phyloP scores from a whole-genome alignment of 345 rosid species.

The Triadica sebifera region DNA sequence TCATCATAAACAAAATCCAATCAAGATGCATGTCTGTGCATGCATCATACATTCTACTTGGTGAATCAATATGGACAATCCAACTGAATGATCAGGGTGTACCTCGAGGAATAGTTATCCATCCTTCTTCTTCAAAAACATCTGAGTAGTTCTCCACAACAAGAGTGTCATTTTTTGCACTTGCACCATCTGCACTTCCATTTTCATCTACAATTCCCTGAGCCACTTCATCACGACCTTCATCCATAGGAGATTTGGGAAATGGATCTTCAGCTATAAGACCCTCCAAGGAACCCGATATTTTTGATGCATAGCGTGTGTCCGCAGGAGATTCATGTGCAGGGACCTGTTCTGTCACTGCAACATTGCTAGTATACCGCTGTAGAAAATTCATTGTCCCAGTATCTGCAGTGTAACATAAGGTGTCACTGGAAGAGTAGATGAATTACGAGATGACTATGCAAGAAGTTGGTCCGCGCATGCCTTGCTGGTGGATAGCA shows the following conservation, averaged over 20 bases:
- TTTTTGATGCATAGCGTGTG: constrained; percentile 32
- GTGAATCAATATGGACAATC: not conserved
- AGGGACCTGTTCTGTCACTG: constrained; percentile 40
- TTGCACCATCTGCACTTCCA: constrained; percentile 31
- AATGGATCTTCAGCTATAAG: constrained; percentile 66
- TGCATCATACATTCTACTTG: not conserved
- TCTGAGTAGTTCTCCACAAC: constrained; percentile 53
- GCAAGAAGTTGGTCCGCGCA: not conserved
- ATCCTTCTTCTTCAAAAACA: constrained; percentile 89
- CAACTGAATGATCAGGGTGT: constrained; percentile 17
- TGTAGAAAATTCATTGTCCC: constrained; percentile 77
- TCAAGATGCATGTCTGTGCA: not conserved
- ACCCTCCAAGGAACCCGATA: constrained; percentile 55
- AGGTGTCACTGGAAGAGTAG: not conserved
- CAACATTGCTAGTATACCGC: constrained; percentile 45
- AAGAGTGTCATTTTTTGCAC: constrained; percentile 30
- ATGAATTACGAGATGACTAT: not conserved
- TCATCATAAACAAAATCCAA: not conserved
- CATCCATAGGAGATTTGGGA: constrained; percentile 43
- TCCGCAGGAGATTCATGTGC: constrained; percentile 47
- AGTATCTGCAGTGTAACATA: constrained; percentile 15
- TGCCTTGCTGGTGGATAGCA: not conserved
- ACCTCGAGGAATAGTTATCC: constrained; percentile 90
- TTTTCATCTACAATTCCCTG: constrained; percentile 33
- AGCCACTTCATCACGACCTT: constrained; percentile 40